Percentiles rank a stretch among this genome's conserved stretches.
Evolutionary conservation across 805 yeast genomes (phyloP).

Genomic region (Babjeviella inositovora): DNA sequence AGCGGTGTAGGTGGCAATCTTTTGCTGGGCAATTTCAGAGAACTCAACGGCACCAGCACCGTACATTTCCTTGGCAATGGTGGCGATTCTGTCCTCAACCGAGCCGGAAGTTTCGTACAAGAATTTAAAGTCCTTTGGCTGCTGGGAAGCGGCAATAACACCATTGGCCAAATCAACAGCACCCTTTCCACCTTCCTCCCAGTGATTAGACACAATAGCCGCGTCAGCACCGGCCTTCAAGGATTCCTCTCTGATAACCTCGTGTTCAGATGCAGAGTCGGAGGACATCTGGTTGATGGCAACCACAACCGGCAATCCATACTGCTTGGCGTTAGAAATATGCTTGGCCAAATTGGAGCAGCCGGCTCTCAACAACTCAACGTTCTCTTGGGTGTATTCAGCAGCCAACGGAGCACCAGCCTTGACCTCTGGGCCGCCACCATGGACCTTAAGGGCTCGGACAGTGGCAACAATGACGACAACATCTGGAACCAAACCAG

Average conservation of each 20-base stretch:
- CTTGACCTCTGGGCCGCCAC: constrained; percentile 81
- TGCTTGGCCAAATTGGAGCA: constrained; percentile 67
- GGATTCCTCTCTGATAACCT: constrained; percentile 49
- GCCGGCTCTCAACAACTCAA: constrained; percentile 53
- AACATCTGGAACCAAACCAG: constrained; percentile 66
- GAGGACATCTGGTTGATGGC: constrained; percentile 70
- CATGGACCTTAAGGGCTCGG: constrained; percentile 73
- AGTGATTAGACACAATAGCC: constrained; percentile 71
- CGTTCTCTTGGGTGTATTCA: constrained; percentile 57
- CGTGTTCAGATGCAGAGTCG: constrained; percentile 56
- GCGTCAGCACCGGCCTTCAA: constrained; percentile 65
- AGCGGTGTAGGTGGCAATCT: constrained; percentile 47
- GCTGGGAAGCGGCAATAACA: constrained; percentile 44
- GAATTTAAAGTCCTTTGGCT: constrained; percentile 27
- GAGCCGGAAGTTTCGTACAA: constrained; percentile 40
- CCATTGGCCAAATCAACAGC: constrained; percentile 62
- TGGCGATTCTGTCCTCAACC: constrained; percentile 49
- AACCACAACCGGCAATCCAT: constrained; percentile 69
- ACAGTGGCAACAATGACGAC: constrained; percentile 75
- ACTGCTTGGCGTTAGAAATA: constrained; percentile 52
- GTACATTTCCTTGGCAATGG: constrained; percentile 64
- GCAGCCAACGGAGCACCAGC: constrained; percentile 71
- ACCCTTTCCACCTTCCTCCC: constrained; percentile 80
- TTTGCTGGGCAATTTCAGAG: constrained; percentile 51
- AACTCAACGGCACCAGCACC: constrained; percentile 64